Evolutionary conservation across 2,329 filamentous ascomycete genomes (phyloP).

Genomic region (Talaromyces sp.): DNA sequence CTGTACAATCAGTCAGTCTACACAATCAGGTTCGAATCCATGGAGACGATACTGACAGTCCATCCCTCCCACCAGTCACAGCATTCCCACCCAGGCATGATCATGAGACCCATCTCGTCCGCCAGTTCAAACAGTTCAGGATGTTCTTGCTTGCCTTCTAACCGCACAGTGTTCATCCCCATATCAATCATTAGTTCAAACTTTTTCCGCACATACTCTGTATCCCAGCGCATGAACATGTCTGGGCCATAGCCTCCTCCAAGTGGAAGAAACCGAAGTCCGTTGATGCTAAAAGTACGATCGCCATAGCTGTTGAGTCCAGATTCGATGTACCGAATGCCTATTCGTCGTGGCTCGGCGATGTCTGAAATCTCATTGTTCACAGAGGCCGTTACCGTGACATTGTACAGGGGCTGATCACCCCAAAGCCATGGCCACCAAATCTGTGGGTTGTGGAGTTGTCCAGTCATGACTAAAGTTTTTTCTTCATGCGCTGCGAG

Average conservation of each 20-base stretch:
- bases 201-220: slow-evolving; percentile 46
- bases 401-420: slow-evolving; percentile 51
- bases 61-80: slow-evolving; percentile 67
- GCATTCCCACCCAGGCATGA: slow-evolving; percentile 63
- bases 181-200: slow-evolving; percentile 56
- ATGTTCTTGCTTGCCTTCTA: slow-evolving; percentile 64
- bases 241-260: slow-evolving; percentile 60
- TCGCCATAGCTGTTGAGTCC: slow-evolving; percentile 53
- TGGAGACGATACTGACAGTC: slow-evolving; percentile 29
- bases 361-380: slow-evolving; percentile 32
- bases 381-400: slow-evolving; percentile 30
- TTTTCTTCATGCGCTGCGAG: slow-evolving; percentile 39
- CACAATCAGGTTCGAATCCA: too few relatives aligned
- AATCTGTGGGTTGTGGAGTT: slow-evolving; percentile 46
- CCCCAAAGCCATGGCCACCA: slow-evolving; percentile 65
- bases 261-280: slow-evolving; percentile 56
- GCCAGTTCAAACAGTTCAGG: slow-evolving; percentile 58
- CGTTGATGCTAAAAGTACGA: slow-evolving; percentile 55
- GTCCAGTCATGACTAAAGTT: slow-evolving; percentile 39
- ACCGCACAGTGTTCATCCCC: slow-evolving; percentile 60
- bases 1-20: slow-evolving; percentile 16
- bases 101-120: slow-evolving; percentile 58
- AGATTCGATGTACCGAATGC: slow-evolving; percentile 54
- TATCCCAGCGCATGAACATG: slow-evolving; percentile 59
- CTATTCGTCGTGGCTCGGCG: slow-evolving; percentile 42